Evolutionary conservation across 805 yeast genomes (phyloP).

Genomic region (Candida mattraensis): DNA sequence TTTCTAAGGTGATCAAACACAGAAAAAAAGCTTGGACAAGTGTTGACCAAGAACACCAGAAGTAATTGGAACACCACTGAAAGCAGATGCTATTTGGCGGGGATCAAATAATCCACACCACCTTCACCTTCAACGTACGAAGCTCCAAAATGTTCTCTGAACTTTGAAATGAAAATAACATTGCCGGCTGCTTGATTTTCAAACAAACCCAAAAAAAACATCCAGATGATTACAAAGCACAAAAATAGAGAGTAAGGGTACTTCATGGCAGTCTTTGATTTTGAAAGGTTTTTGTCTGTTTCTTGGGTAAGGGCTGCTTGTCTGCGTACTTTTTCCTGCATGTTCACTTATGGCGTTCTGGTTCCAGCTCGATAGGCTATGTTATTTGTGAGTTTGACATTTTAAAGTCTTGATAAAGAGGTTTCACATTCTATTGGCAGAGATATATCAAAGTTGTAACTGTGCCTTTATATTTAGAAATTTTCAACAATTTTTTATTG

Average conservation of each 20-base stretch:
- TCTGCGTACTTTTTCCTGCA: too few relatives aligned
- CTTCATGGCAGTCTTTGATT: slow-evolving; percentile 34
- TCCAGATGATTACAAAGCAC: slow-evolving; percentile 37
- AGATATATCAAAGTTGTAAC: too few relatives aligned
- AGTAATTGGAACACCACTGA: slow-evolving; percentile 30
- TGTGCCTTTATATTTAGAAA: too few relatives aligned
- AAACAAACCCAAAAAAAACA: slow-evolving; percentile 39
- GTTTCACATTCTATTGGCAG: too few relatives aligned
- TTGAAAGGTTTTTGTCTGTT: slow-evolving; percentile 5
- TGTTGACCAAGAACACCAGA: slow-evolving; percentile 8
- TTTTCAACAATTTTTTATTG: too few relatives aligned
- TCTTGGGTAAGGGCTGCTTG: slow-evolving; percentile 9
- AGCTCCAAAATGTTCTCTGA: slow-evolving; percentile 36
- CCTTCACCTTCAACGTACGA: slow-evolving; percentile 27
- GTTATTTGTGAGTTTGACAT: too few relatives aligned
- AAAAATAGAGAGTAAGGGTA: slow-evolving; percentile 40
- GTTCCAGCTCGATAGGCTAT: too few relatives aligned
- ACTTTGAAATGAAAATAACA: slow-evolving; percentile 36
- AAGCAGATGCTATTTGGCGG: slow-evolving; percentile 46
- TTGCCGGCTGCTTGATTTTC: slow-evolving; percentile 41
- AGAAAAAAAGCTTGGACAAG: background rate
- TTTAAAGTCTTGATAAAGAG: too few relatives aligned
- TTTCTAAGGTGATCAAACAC: too few relatives aligned
- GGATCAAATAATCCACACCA: slow-evolving; percentile 30
- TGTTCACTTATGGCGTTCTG: too few relatives aligned